phyloP scores from a whole-genome alignment of 805 yeast genomes.

The Candida wancherniae region DNA sequence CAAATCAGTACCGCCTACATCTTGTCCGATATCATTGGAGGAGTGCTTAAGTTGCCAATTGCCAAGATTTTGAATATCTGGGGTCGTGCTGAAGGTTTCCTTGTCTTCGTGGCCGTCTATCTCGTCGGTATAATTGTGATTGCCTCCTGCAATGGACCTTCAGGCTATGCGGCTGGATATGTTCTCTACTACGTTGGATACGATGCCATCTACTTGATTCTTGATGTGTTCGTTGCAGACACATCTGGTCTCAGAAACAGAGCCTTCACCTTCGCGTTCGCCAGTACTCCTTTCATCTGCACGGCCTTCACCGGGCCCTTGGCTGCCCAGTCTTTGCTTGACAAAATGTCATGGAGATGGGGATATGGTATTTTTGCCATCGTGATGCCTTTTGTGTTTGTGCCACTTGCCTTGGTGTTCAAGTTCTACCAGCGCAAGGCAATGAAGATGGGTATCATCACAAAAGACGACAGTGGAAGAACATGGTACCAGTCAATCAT shows the following conservation, averaged over 20 bases:
- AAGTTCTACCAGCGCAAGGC: conserved; percentile 3
- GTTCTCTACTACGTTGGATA: conserved; percentile 27
- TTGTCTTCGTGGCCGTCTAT: conserved; percentile 17
- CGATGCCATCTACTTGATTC: conserved; percentile 20
- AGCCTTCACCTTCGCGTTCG: conserved; percentile 3
- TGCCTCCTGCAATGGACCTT: conserved; percentile 23
- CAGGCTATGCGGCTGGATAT: conserved; percentile 24
- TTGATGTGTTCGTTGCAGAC: conserved; percentile 26
- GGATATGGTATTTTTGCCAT: conserved; percentile 20
- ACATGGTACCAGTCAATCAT: conserved; percentile 1
- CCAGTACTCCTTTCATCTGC: conserved; percentile 5
- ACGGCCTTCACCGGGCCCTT: conserved; percentile 5
- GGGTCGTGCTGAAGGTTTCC: conserved; percentile 28
- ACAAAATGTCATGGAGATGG: conserved; percentile 35
- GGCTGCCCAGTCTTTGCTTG: conserved; percentile 22
- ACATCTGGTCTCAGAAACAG: conserved; percentile 3
- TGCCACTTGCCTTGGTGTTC: conserved; percentile 2
- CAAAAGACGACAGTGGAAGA: conserved; percentile 1
- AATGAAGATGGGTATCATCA: background rate
- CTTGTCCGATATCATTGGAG: conserved; percentile 27
- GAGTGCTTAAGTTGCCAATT: conserved; percentile 26
- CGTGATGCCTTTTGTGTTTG: conserved; percentile 1
- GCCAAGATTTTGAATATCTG: conserved; percentile 22
- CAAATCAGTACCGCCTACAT: conserved; percentile 24
- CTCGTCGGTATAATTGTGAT: conserved; percentile 22